phyloP scores from a whole-genome alignment of 495 filamentous ascomycete species.

The Parmelia sp. region DNA sequence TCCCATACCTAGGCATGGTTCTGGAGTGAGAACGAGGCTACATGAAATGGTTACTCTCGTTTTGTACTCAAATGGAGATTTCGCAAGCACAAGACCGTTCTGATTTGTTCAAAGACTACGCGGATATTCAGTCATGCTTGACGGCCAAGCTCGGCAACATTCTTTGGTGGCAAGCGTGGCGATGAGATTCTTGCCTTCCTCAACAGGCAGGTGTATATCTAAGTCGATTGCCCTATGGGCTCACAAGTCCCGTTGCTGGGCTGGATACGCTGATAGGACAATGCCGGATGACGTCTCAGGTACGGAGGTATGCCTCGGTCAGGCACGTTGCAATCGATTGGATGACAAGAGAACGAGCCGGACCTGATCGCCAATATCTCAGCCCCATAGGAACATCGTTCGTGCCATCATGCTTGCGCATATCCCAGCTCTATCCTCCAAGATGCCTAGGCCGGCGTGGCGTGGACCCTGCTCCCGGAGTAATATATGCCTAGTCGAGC shows the following conservation, averaged over 20 bases:
- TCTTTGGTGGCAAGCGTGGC: background rate
- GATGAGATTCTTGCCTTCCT: background rate
- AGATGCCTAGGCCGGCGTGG: background rate
- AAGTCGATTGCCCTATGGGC: background rate
- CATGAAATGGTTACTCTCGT: no score
- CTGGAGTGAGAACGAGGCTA: no score
- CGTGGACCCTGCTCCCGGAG: background rate
- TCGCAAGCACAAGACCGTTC: background rate
- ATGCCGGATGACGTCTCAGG: constrained; percentile 2
- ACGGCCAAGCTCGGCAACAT: background rate
- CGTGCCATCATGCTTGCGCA: background rate
- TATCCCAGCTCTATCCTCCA: background rate
- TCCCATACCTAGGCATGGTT: no score
- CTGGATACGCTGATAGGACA: constrained; percentile 2
- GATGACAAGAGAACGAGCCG: background rate
- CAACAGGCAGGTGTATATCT: constrained; percentile 4
- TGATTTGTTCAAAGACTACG: background rate
- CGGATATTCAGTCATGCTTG: background rate
- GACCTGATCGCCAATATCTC: background rate
- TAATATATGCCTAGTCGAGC: background rate
- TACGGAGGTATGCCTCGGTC: constrained; percentile 1
- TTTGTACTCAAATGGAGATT: no score
- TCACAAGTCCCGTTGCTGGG: background rate
- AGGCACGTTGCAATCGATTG: constrained; percentile 4
- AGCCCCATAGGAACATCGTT: background rate